phyloP scores from a whole-genome alignment of 179 eudicot genomes.

The Silene vulgaris region DNA sequence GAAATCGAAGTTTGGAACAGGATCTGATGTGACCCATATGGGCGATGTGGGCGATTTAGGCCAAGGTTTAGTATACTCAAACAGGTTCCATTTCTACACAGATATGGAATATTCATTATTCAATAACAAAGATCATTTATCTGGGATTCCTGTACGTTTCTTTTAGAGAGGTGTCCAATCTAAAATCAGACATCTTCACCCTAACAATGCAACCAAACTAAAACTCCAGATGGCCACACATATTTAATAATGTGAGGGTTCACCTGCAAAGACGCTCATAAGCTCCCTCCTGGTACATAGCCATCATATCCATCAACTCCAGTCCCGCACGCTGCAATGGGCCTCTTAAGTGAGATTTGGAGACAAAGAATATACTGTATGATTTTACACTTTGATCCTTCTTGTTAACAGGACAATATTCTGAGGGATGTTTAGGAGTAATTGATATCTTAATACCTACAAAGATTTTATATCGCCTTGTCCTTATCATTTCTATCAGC shows the following conservation, averaged over 20 bases:
- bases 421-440: neutral
- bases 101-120: neutral
- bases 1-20: neutral
- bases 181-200: neutral
- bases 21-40: neutral
- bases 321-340: conserved; percentile 86
- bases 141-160: neutral
- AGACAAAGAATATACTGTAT: neutral
- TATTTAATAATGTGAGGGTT: conserved; percentile 16
- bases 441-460: neutral
- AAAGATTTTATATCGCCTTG: neutral
- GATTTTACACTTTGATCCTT: neutral
- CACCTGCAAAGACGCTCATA: conserved; percentile 99
- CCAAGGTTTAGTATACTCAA: neutral
- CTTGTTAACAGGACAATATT: neutral
- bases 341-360: conserved; percentile 25
- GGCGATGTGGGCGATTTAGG: neutral
- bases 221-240: neutral
- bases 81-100: neutral
- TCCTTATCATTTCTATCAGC: too few relatives aligned
- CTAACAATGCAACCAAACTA: neutral
- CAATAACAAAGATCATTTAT: neutral
- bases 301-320: conserved; percentile 99
- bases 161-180: neutral
- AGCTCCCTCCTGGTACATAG: conserved; percentile 98